phyloP scores from a whole-genome alignment of 2,329 filamentous ascomycete species.

The Ramichloridium luteum region DNA sequence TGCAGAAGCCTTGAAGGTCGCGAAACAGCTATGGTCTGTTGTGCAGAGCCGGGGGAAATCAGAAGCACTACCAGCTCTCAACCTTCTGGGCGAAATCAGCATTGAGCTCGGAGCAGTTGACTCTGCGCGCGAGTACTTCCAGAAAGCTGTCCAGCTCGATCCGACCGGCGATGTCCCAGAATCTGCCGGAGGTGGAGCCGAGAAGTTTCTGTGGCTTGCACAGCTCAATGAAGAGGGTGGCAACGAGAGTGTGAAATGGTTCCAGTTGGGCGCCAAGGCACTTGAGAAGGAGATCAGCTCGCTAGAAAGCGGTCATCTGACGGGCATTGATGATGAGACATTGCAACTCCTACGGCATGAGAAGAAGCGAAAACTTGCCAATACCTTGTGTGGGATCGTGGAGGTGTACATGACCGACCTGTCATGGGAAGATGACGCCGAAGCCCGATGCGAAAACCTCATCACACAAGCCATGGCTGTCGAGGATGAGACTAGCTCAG shows the following conservation, averaged over 20 bases:
- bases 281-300: conserved; percentile 59
- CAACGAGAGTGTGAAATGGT: conserved; percentile 48
- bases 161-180: conserved; percentile 59
- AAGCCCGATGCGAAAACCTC: conserved; percentile 73
- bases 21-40: conserved; percentile 40
- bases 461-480: conserved; percentile 84
- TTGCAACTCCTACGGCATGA: conserved; percentile 43
- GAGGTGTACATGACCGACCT: conserved; percentile 97
- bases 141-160: conserved; percentile 63
- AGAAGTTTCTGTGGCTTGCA: conserved; percentile 91
- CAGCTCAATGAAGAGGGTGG: conserved; percentile 63
- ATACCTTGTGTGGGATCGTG: conserved; percentile 83
- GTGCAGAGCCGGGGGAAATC: conserved; percentile 26
- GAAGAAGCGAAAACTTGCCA: conserved; percentile 70
- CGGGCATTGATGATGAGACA: conserved; percentile 21
- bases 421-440: conserved; percentile 71
- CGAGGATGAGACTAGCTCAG: conserved; percentile 59
- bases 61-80: conserved; percentile 52
- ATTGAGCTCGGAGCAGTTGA: conserved; percentile 75
- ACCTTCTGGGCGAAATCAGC: conserved; percentile 67
- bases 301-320: conserved; percentile 39
- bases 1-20: conserved; percentile 43
- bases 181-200: conserved; percentile 65
- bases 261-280: conserved; percentile 55
- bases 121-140: conserved; percentile 58